Conservation (phyloP, 306 rosid genomes). For the Lathyrus oleraceus region DNA sequence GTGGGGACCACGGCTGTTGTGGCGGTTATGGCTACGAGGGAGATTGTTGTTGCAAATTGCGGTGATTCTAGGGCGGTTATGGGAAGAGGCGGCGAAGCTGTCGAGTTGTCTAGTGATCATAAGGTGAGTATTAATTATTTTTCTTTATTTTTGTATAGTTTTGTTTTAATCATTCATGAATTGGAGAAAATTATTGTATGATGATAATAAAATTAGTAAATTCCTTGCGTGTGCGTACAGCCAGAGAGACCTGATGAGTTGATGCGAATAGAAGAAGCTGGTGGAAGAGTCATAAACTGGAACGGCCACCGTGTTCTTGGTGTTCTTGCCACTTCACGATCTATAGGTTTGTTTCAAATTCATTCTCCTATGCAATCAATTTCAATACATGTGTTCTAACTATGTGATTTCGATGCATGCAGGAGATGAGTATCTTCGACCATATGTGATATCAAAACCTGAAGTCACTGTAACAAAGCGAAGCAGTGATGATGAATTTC, state of each 20-base stretch:
- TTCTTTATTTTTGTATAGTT: no score
- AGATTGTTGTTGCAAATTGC: conserved; percentile 76
- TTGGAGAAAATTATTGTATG: background rate
- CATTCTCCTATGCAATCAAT: background rate
- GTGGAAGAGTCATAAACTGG: conserved; percentile 91
- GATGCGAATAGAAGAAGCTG: conserved; percentile 90
- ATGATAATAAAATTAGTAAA: background rate
- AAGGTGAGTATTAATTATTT: conserved; percentile 50
- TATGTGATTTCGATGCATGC: conserved; percentile 29
- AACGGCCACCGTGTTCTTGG: conserved; percentile 90
- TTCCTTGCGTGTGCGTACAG: conserved; percentile 39
- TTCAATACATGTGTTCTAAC: background rate
- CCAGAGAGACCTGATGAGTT: conserved; percentile 82
- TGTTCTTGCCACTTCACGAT: conserved; percentile 92
- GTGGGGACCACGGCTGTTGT: conserved; percentile 76
- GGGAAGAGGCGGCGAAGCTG: conserved; percentile 61
- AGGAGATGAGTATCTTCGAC: conserved; percentile 84
- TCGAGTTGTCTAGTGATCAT: conserved; percentile 72
- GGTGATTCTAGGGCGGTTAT: conserved; percentile 85
- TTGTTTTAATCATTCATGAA: no score
- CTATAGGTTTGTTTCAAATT: conserved; percentile 59
- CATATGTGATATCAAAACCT: conserved; percentile 79
- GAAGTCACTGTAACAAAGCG: conserved; percentile 79
- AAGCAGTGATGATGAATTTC: conserved; percentile 68
- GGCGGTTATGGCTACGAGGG: conserved; percentile 49